These are phyloP conservation scores for Salicornia ramosissima DNA, from an alignment of 148 eudicot genomes.

Conservation along the genomic window DNA sequence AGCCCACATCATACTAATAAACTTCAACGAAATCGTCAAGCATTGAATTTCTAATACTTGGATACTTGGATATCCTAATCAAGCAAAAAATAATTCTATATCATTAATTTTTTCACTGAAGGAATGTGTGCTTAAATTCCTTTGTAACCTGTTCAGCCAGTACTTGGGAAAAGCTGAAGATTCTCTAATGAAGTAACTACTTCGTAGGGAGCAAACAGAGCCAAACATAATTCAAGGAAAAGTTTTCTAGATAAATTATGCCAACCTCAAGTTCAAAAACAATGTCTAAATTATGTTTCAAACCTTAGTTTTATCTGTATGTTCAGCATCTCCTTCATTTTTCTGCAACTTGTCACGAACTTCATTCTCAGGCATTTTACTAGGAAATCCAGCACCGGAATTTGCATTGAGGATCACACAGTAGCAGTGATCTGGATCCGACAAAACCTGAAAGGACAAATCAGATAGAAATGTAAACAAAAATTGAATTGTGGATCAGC, in stretches of 20 bases:
- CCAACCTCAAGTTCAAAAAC: background rate
- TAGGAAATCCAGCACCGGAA: constrained; percentile 91
- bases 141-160: too few relatives aligned
- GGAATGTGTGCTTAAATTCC: too few relatives aligned
- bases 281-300: constrained; percentile 12
- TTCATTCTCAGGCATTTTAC: constrained; percentile 35
- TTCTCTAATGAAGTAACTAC: too few relatives aligned
- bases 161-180: too few relatives aligned
- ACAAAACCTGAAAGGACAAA: constrained; percentile 64
- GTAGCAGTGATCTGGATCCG: constrained; percentile 93
- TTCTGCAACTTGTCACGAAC: constrained; percentile 33
- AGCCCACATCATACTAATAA: too few relatives aligned
- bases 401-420: constrained; percentile 93
- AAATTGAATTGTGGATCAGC: background rate
- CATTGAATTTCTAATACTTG: too few relatives aligned
- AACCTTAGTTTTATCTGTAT: constrained; percentile 62
- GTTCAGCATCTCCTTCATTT: constrained; percentile 34
- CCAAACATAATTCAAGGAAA: background rate
- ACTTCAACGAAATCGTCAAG: too few relatives aligned
- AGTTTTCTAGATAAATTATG: background rate
- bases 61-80: too few relatives aligned
- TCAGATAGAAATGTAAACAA: background rate
- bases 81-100: too few relatives aligned
- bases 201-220: too few relatives aligned
- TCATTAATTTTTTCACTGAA: too few relatives aligned